These are phyloP conservation scores for Talaromyces sp. DNA, from an alignment of 2,329 filamentous ascomycete species.

Conservation along the genomic window DNA sequence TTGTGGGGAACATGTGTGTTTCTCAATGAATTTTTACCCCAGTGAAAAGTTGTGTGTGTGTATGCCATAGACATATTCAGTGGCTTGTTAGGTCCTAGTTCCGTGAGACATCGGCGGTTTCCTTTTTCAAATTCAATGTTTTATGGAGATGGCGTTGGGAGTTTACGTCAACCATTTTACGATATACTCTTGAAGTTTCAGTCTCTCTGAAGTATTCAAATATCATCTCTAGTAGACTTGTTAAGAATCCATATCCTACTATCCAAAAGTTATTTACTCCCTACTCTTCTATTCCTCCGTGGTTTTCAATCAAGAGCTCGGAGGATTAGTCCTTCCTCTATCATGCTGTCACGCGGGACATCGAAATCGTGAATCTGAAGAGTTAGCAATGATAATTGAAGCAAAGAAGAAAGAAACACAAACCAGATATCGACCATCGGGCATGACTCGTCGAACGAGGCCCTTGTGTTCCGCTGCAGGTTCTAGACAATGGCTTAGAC, in stretches of 20 bases:
- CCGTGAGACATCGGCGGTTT: neutral
- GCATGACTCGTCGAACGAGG: conserved; percentile 4
- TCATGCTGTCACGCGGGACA: neutral
- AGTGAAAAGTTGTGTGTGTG: neutral
- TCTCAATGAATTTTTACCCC: neutral
- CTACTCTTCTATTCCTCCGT: neutral
- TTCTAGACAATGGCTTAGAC: neutral
- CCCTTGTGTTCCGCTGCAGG: conserved; percentile 4
- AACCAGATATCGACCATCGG: neutral
- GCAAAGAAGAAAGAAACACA: neutral
- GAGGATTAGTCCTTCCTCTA: neutral
- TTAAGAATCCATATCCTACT: neutral
- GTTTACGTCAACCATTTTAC: neutral
- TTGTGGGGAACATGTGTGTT: neutral
- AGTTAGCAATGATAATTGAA: neutral
- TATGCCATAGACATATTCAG: neutral
- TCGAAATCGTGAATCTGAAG: neutral
- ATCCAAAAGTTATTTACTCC: too few species aligned
- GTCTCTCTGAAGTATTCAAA: neutral
- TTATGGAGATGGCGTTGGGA: conserved; percentile 12
- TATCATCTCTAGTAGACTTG: neutral
- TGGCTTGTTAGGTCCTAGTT: neutral
- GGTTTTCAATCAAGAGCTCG: neutral
- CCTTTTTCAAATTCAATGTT: neutral
- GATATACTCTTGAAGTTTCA: neutral